These are phyloP conservation scores for Colletotrichum falcatum DNA, from an alignment of 2,329 filamentous ascomycete species.

Conservation along the genomic window DNA sequence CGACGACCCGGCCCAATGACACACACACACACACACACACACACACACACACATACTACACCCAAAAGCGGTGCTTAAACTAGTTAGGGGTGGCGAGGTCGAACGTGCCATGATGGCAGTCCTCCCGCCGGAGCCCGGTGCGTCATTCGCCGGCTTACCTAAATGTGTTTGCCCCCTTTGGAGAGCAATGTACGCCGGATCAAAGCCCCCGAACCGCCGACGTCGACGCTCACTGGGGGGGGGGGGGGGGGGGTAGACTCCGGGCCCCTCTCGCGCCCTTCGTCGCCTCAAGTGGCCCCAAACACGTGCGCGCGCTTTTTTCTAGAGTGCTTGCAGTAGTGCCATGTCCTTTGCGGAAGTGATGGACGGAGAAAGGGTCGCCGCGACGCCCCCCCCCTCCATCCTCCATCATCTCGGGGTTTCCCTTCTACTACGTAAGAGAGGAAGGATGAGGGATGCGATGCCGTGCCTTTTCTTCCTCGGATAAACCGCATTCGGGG, in stretches of 20 bases:
- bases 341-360: conserved; percentile 9
- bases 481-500: too few species aligned
- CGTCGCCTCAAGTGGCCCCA: conserved; percentile 23
- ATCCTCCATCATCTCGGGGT: too few species aligned
- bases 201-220: conserved; percentile 5
- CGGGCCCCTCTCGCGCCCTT: conserved; percentile 10
- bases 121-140: too few species aligned
- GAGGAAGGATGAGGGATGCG: too few species aligned
- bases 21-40: too few species aligned
- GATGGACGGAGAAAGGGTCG: conserved; percentile 12
- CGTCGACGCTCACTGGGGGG: conserved; percentile 4
- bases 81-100: background rate
- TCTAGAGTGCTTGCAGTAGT: conserved; percentile 39
- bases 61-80: background rate
- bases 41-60: too few species aligned
- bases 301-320: conserved; percentile 14
- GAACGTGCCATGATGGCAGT: background rate
- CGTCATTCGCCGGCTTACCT: too few species aligned
- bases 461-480: too few species aligned
- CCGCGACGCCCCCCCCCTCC: background rate
- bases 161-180: too few species aligned
- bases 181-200: too few species aligned
- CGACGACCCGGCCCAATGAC: conserved; percentile 12
- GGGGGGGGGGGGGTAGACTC: too few species aligned
- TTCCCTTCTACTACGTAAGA: background rate